These are phyloP conservation scores for Camelina laxa DNA, from an alignment of 345 rosid species.

Conservation along the genomic window DNA sequence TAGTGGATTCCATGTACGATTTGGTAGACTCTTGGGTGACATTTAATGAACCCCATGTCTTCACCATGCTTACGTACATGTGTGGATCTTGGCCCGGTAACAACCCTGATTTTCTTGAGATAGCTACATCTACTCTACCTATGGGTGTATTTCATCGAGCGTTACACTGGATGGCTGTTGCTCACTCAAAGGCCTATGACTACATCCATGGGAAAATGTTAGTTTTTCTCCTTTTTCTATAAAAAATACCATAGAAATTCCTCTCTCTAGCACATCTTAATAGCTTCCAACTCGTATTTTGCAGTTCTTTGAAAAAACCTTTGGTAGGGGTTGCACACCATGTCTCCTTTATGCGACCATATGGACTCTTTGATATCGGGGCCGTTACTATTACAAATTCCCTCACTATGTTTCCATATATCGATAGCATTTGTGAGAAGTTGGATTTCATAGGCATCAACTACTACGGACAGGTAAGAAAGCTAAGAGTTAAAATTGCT, in stretches of 20 bases:
- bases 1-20: conserved; percentile 76
- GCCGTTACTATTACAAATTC: conserved; percentile 79
- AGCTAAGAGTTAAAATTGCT: neutral
- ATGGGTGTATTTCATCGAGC: conserved; percentile 83
- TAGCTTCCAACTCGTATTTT: conserved; percentile 27
- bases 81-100: conserved; percentile 99
- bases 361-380: conserved; percentile 86
- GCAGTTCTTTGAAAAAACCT: conserved; percentile 41
- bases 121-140: conserved; percentile 84
- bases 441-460: conserved; percentile 92
- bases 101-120: conserved; percentile 90
- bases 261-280: conserved; percentile 6
- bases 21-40: conserved; percentile 91
- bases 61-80: conserved; percentile 88
- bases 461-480: conserved; percentile 90
- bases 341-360: conserved; percentile 90
- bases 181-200: conserved; percentile 82
- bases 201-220: conserved; percentile 77
- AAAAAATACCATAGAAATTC: neutral
- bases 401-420: conserved; percentile 69
- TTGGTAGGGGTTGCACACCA: conserved; percentile 90
- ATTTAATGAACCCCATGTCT: conserved; percentile 94
- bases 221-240: neutral
- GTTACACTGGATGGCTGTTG: conserved; percentile 85
- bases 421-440: conserved; percentile 74